Conservation (phyloP, 805 yeast species). For the Sungouiella blattae region DNA sequence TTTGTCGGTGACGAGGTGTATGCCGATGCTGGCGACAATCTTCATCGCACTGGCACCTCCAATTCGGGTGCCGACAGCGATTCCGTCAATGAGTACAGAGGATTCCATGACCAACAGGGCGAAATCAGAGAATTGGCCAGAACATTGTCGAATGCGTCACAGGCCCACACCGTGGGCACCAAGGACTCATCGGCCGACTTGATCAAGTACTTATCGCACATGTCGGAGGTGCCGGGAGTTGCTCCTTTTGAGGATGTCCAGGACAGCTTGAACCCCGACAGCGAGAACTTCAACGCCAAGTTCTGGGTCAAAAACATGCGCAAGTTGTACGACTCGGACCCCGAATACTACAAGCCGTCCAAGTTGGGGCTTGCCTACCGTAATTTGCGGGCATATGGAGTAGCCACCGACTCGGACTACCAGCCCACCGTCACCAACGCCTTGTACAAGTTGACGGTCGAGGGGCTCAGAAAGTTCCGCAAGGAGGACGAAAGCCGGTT, state of each 20-base stretch:
- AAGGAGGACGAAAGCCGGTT: conserved; percentile 13
- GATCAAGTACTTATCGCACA: conserved; percentile 41
- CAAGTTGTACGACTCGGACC: conserved; percentile 49
- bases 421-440: conserved; percentile 55
- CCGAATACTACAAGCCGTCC: conserved; percentile 61
- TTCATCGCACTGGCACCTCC: conserved; percentile 1
- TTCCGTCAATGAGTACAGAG: conserved; percentile 24
- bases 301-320: conserved; percentile 67
- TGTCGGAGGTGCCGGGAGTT: conserved; percentile 29
- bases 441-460: conserved; percentile 7
- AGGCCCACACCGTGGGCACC: conserved; percentile 11
- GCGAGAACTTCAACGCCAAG: conserved; percentile 56
- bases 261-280: conserved; percentile 49
- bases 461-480: conserved; percentile 17
- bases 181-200: conserved; percentile 23
- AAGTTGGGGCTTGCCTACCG: conserved; percentile 58
- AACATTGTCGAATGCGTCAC: conserved; percentile 26
- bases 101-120: conserved; percentile 33
- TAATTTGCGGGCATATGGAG: conserved; percentile 58
- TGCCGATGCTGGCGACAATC: neutral
- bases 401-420: conserved; percentile 65
- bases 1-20: neutral
- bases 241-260: conserved; percentile 11
- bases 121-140: conserved; percentile 43
- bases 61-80: conserved; percentile 3